Evolutionary conservation across 1,284 basidiomycete species (phyloP), one percentile per base, ranked within the genome.

Genomic region (Porphyrellus sp.): DNA sequence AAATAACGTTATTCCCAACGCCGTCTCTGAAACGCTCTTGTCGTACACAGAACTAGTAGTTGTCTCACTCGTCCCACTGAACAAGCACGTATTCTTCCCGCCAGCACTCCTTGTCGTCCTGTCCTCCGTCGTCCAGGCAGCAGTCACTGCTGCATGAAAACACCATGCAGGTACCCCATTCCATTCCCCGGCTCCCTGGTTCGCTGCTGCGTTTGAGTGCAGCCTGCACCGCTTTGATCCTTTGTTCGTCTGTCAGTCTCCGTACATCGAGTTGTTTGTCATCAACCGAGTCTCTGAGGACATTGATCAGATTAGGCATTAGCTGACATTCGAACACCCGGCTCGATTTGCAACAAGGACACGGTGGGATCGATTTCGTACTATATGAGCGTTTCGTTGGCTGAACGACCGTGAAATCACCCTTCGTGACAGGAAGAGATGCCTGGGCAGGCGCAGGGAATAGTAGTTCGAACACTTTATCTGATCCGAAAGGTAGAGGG

Each of bases 301-400:
- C 71, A 53, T 88, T 90, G 68, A 92, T 89, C 41, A 93, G 71
- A 66, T 92, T 91, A 1, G 90, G 90, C 89, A 92, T 92, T 35
- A 93, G 70, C 65, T 93, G 91, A 60, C 85, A 90, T 64, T 93
- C 91, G 68, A 92, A 93, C 8, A 84, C 76, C 12, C 89, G 79
- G 39, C 68, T 72, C 7, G 77, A 73, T 38, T 74, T 71, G 70
- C 91, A 93, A 20, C 70, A 61, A 1, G 80, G 73, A 64, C 91
- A 93, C 0, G 67, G 57, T 0, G 83, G 77, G 25, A 89, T 66
- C 39, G 74, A 62, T 1, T 73, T 59, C 8, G 76, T 67, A 52
- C 74, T 68, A 64, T 82, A 87, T 1, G 71, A 72, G 43, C 82
- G 77, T 59, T 77, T 81, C 28, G 70, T 64, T 2, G 70, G 59